phyloP scores from a whole-genome alignment of 2,329 filamentous ascomycete species.

The Plenodomus tracheiphilus region DNA sequence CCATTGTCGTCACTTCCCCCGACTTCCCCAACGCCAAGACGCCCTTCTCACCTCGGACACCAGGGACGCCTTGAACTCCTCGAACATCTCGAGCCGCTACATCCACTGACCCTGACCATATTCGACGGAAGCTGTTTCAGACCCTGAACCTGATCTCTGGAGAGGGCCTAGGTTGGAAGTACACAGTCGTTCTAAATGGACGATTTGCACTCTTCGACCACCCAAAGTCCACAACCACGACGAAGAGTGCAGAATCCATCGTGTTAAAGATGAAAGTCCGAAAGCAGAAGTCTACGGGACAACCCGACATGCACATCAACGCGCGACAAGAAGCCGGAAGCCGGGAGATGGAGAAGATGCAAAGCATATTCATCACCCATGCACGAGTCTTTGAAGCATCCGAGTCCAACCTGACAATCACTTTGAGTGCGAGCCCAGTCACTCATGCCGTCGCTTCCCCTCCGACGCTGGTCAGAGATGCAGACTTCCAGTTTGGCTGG shows the following conservation, averaged over 20 bases:
- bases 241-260: background rate
- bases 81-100: background rate
- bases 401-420: no score
- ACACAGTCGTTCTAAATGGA: background rate
- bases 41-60: background rate
- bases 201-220: background rate
- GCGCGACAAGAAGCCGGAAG: background rate
- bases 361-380: no score
- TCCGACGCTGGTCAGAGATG: no score
- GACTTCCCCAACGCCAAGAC: background rate
- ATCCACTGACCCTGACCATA: background rate
- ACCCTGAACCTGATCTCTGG: background rate
- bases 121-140: background rate
- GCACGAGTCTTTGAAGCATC: no score
- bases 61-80: background rate
- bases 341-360: no score
- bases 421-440: no score
- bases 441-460: no score
- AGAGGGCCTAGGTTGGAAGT: background rate
- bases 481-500: no score
- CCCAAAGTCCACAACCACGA: background rate
- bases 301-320: background rate
- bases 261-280: background rate
- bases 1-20: background rate
- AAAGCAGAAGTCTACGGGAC: background rate